Evolutionary conservation across 768 basidiomycete species (phyloP), one percentile per base, ranked within the genome.

Genomic region (Ramaria rubella): DNA sequence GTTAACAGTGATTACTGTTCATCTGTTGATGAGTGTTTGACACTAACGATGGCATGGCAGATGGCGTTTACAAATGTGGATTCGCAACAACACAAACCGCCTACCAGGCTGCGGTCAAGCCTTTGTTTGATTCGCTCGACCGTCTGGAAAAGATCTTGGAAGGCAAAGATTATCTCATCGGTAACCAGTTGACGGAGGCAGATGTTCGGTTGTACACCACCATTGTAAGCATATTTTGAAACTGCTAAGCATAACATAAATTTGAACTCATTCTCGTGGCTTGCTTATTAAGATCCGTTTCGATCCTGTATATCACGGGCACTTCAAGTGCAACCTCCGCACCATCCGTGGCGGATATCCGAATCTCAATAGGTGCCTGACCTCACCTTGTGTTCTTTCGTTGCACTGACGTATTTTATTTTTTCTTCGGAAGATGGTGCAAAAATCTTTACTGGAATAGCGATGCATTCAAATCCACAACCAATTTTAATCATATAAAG

Each of bases 251-350:
- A 55, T 52, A 40, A 40, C 27, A 29, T 30, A 50, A 36, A 29
- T 2, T 33, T 50, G 7, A 49, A 27, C 15, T 45, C 31, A 34
- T n/a, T 15, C 29, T 4, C 19, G 15, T 19, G 27, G 14, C 15
- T 43, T 43, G 6, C 27, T 2, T 23, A 12, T 48, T 53, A 57
- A 90, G 87, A 73, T 91, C 59, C 90, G 92, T 33, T 94, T 94
- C 70, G 93, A 95, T 63, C 84, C 86, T 1, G 94, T 87, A 15
- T 97, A 98, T 70, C 79, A 87, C 46, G 82, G 86, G 0, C 90
- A 93, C 68, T 98, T 98, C 80, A 97, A 97, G 64, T 94, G 92
- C 73, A 94, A 95, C 75, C 68, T 91, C 61, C 83, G 86, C 29
- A 83, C 80, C 42, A 89, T 96, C 66, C 90, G 94, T 23, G 74